phyloP scores from a whole-genome alignment of 2,329 filamentous ascomycete species.

The Calonectria pseudoturangicola region DNA sequence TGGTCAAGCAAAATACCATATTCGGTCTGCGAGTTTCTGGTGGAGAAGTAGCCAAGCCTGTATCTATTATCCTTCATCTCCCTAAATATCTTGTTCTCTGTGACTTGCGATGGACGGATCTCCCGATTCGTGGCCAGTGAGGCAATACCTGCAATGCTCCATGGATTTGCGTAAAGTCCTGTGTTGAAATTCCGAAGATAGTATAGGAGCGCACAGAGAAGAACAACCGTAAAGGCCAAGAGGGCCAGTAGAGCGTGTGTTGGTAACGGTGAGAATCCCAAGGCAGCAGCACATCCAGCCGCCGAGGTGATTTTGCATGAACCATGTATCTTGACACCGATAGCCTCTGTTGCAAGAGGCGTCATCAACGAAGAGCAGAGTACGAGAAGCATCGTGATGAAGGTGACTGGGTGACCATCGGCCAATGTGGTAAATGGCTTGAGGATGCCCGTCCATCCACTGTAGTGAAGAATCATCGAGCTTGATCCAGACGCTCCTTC shows the following conservation, averaged over 20 bases:
- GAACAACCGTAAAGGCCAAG: slow-evolving; percentile 30
- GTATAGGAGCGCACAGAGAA: slow-evolving; percentile 36
- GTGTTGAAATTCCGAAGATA: slow-evolving; percentile 48
- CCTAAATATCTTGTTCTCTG: slow-evolving; percentile 45
- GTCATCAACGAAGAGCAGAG: slow-evolving; percentile 42
- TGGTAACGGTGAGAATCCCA: slow-evolving; percentile 44
- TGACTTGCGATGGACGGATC: slow-evolving; percentile 39
- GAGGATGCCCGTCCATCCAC: slow-evolving; percentile 60
- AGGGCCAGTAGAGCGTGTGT: slow-evolving; percentile 44
- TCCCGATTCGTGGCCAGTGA: slow-evolving; percentile 48
- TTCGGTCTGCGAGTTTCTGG: slow-evolving; percentile 39
- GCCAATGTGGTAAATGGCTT: slow-evolving; percentile 59
- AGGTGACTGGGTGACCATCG: slow-evolving; percentile 59
- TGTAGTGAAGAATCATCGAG: slow-evolving; percentile 65
- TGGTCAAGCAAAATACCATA: slow-evolving; percentile 50
- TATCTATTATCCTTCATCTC: slow-evolving; percentile 43
- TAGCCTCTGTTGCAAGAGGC: slow-evolving; percentile 48
- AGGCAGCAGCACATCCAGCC: slow-evolving; percentile 47
- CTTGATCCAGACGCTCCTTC: slow-evolving; percentile 62
- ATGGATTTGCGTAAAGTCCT: slow-evolving; percentile 50
- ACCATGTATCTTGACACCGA: slow-evolving; percentile 50
- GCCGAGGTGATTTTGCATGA: slow-evolving; percentile 43
- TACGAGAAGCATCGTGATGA: slow-evolving; percentile 42
- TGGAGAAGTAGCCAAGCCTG: slow-evolving; percentile 43
- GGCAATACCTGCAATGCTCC: slow-evolving; percentile 46